Evolutionary conservation across 2,329 filamentous ascomycete genomes (phyloP).

Genomic region (Trichoderma atroviride): DNA sequence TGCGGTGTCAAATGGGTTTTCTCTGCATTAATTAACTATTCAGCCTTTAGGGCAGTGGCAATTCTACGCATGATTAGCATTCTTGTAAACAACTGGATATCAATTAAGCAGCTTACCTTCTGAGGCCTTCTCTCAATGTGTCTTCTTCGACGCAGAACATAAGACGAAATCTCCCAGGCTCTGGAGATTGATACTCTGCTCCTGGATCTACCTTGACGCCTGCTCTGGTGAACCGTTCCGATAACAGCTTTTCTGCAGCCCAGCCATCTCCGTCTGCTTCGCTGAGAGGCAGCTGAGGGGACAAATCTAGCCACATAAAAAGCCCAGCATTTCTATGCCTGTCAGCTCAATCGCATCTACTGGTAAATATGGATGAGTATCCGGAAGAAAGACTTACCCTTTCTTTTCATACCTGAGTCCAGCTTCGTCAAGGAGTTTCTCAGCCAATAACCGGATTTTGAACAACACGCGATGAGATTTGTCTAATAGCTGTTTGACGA

Average conservation of each 20-base stretch:
- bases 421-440: not conserved
- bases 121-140: not conserved
- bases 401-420: not conserved
- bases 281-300: not conserved
- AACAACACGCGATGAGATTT: not conserved
- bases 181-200: not conserved
- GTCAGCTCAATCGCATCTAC: not conserved
- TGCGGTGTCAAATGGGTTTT: no score
- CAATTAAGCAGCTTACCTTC: not conserved
- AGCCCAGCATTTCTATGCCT: not conserved
- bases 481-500: not conserved
- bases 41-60: no score
- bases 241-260: not conserved
- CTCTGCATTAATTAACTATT: no score
- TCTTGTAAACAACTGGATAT: no score
- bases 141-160: not conserved
- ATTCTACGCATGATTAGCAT: no score
- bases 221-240: not conserved
- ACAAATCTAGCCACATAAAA: not conserved
- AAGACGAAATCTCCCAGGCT: not conserved
- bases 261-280: not conserved
- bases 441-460: not conserved
- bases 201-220: not conserved
- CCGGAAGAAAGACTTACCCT: not conserved
- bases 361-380: not conserved